Evolutionary conservation across 2,329 filamentous ascomycete species (phyloP), one percentile per base, ranked within the genome.

Genomic region (Paracoccidioides lutzii): DNA sequence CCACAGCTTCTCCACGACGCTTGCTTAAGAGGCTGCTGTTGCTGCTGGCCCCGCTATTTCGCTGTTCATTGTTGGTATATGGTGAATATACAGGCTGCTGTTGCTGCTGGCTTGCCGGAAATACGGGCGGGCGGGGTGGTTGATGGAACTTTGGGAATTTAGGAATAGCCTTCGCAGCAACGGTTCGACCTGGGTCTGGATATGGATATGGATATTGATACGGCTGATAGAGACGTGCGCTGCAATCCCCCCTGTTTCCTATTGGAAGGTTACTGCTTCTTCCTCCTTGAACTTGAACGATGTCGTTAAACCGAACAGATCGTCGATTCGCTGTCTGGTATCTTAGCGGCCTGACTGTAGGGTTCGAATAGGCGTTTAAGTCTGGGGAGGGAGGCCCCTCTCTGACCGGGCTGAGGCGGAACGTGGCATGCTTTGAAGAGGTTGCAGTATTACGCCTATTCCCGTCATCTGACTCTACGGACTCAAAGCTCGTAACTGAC

Each of bases 401-500:
- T 46, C 59, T 60, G 7, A 65, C 61, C 10, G 60, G 60, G n/a
- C 59, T 64, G 22, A 64, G 60, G 4, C 61, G 60, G n/a, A 55
- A 55, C 32, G 59, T 57, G n/a, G 55, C 52, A 14, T 61, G 60
- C 55, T 54, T 56, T 55, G 45, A 59, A 7, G 58, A 53, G 35
- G 59, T 59, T 14, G 59, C 57, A 37, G 62, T 60, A 49, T 49
- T 49, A 28, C 15, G 35, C 14, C 32, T 37, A 10, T 7, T 49
- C 33, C 46, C n/a, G 14, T 9, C 65, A n/a, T 67, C 60, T 28
- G 62, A 62, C 32, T 61, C 50, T 35, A 63, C 54, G n/a, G 59
- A 64, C 46, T 67, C 60, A 52, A 67, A 67, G 37, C 62, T 61
- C 15, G 62, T 58, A 14, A 59, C 57, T 5, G 55, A 55, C 12